Conservation (phyloP, 371 early-diverging fungal species). For the Rhizopus arrhizus region DNA sequence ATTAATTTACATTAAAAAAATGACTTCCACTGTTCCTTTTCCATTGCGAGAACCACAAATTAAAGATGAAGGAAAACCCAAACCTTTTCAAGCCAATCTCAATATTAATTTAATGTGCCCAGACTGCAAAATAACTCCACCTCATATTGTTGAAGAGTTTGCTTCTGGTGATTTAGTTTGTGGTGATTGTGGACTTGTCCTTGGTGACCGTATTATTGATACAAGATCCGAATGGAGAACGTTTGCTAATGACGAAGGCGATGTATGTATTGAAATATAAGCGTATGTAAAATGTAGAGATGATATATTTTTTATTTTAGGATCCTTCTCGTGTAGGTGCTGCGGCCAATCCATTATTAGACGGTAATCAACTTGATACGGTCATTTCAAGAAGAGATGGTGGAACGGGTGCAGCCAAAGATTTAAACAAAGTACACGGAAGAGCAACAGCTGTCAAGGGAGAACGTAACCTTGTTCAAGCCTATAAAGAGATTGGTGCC, state of each 20-base stretch:
- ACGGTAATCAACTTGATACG: slow-evolving; percentile 91
- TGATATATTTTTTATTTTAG: slow-evolving; percentile 22
- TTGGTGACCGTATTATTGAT: slow-evolving; percentile 98
- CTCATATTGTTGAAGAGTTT: slow-evolving; percentile 98
- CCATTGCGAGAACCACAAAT: slow-evolving; percentile 34
- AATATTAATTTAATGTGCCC: slow-evolving; percentile 74
- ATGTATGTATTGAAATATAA: slow-evolving; percentile 46
- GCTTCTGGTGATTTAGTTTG: slow-evolving; percentile 93
- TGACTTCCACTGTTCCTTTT: slow-evolving; percentile 41
- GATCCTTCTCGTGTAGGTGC: slow-evolving; percentile 99
- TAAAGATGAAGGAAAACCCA: slow-evolving; percentile 30
- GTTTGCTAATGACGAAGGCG: slow-evolving; percentile 94
- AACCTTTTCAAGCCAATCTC: slow-evolving; percentile 53
- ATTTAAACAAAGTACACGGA: slow-evolving; percentile 77
- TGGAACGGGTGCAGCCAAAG: slow-evolving; percentile 74
- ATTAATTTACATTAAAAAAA: slow-evolving; percentile 8
- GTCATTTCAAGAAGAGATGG: slow-evolving; percentile 84
- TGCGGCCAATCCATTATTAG: slow-evolving; percentile 87
- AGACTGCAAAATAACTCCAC: slow-evolving; percentile 82
- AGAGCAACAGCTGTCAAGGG: slow-evolving; percentile 73
- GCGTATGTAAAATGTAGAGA: too few relatives aligned
- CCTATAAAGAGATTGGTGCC: slow-evolving; percentile 91
- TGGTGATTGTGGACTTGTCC: slow-evolving; percentile 96
- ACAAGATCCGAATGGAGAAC: slow-evolving; percentile 99
- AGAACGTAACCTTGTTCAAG: slow-evolving; percentile 84